phyloP scores from a whole-genome alignment of 2,329 filamentous ascomycete species.

The Exophiala aquamarina region DNA sequence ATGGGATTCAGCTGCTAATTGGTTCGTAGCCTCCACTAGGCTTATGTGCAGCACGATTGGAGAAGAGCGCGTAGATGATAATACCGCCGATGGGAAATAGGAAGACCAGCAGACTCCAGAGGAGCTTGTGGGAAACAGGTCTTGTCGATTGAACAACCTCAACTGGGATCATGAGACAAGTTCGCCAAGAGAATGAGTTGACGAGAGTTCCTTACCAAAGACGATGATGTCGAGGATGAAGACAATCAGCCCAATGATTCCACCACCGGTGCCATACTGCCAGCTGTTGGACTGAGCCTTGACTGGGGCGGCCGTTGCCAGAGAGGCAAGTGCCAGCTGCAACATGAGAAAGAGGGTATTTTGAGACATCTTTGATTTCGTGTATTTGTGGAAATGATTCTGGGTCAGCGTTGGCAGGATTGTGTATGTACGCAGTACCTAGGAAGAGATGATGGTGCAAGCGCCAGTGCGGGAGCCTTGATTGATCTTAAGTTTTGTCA shows the following conservation, averaged over 20 bases:
- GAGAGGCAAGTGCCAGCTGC: background rate
- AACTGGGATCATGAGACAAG: conserved; percentile 7
- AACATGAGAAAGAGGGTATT: background rate
- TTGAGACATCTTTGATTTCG: too few relatives aligned
- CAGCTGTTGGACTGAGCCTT: conserved; percentile 5
- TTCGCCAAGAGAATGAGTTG: too few relatives aligned
- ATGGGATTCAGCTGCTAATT: conserved; percentile 1
- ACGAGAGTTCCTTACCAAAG: conserved; percentile 15
- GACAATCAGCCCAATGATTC: conserved; percentile 20
- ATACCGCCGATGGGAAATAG: conserved; percentile 24
- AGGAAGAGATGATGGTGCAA: too few relatives aligned
- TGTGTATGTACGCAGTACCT: too few relatives aligned
- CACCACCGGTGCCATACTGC: conserved; percentile 22
- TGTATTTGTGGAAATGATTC: too few relatives aligned
- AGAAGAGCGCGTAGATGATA: conserved; percentile 24
- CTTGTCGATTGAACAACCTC: conserved; percentile 22
- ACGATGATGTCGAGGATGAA: conserved; percentile 22
- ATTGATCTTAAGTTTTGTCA: too few relatives aligned
- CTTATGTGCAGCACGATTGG: conserved; percentile 19
- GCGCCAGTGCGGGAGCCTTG: too few relatives aligned
- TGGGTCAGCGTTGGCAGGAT: too few relatives aligned
- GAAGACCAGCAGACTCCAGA: conserved; percentile 20
- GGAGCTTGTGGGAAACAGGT: conserved; percentile 17
- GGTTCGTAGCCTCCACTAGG: conserved; percentile 17
- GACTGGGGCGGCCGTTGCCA: conserved; percentile 1